Base-by-base conservation (phyloP, 129 eudicot genomes). In the Pulicaria dysenterica region DNA sequence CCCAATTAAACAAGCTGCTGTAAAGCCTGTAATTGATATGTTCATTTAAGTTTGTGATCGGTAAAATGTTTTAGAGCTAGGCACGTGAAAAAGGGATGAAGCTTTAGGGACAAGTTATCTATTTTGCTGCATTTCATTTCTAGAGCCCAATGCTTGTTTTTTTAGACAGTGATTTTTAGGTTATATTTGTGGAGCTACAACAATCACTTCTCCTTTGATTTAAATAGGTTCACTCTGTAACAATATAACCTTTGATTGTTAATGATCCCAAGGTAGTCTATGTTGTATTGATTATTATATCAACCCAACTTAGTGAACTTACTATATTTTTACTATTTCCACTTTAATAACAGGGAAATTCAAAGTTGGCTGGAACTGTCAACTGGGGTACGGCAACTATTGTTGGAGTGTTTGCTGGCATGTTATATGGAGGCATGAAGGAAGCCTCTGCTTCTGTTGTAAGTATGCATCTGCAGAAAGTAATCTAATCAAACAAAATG, bases 381-480 rank as follows among this genome's bases (percentile, higher is more conserved):
- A 88, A 88, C 83, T 90, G 94, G 97, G 99, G 99, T 50, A 83
- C 99, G 55, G 99, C 97, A 53, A 90, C 94, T 47, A 82, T 90
- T 1, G 66, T 95, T 48, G 99, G 97, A 74, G 79, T 95, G 64
- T 95, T 95, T 88, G 94, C 96, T 72, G 99, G 99, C 77, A 81
- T 90, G 96, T 64, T 95, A 58, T 95, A 90, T 83, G 99, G 99
- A 47, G 99, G 99, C 77, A 90, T 90, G 91, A 95, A 90, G 86
- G 99, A 88, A 86, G 96, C 99, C 38, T 79, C 97, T 58, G 97
- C 93, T 64, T 86, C 99, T 77, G 91, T 85, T 70, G 98, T 93
- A 74, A 90, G 98, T 87, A 74, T 62, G 14, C 71, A 10, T 53
- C 7, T 41, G 44, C 39, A 39, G 12, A 76, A 76, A 39, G 0